Evolutionary conservation across 2,329 filamentous ascomycete species (phyloP).

Genomic region (Penicillium verrucosum): DNA sequence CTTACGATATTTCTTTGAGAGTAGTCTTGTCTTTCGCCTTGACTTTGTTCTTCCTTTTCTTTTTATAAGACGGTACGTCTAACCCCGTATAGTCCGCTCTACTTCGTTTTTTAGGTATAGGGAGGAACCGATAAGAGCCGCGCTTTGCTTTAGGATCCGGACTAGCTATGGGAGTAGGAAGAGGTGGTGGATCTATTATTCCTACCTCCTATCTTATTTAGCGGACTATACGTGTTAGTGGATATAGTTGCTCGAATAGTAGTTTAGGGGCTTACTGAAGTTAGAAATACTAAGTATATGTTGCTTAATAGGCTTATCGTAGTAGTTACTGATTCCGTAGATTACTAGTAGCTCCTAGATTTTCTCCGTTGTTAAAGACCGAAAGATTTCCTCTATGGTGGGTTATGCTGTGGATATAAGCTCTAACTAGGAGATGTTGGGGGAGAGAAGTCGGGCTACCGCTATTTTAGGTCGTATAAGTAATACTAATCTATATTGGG

Average conservation of each 20-base stretch:
- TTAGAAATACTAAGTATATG: conserved; percentile 5
- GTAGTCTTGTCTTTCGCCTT: neutral
- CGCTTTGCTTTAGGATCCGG: conserved; percentile 2
- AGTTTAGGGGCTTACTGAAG: conserved; percentile 1
- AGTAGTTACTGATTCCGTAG: conserved; percentile 1
- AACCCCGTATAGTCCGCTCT: conserved; percentile 1
- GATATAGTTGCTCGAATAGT: neutral
- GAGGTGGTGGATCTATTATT: conserved; percentile 6
- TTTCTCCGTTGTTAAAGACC: conserved; percentile 4
- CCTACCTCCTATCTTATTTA: conserved; percentile 3
- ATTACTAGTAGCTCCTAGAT: conserved; percentile 1
- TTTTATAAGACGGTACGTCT: neutral
- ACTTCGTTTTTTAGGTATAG: neutral
- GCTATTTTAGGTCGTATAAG: neutral
- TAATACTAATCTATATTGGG: conserved; percentile 3
- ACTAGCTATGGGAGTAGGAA: conserved; percentile 7
- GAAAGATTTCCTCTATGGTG: conserved; percentile 6
- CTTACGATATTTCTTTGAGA: neutral
- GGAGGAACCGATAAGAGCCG: conserved; percentile 8
- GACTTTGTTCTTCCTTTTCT: neutral
- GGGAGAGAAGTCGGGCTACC: neutral
- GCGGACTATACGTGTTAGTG: conserved; percentile 2
- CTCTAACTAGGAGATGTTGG: neutral
- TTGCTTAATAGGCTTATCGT: conserved; percentile 5
- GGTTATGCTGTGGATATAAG: neutral